These are phyloP conservation scores for Tolypocladium ophioglossoides DNA, from an alignment of 2,329 filamentous ascomycete genomes.

Conservation along the genomic window DNA sequence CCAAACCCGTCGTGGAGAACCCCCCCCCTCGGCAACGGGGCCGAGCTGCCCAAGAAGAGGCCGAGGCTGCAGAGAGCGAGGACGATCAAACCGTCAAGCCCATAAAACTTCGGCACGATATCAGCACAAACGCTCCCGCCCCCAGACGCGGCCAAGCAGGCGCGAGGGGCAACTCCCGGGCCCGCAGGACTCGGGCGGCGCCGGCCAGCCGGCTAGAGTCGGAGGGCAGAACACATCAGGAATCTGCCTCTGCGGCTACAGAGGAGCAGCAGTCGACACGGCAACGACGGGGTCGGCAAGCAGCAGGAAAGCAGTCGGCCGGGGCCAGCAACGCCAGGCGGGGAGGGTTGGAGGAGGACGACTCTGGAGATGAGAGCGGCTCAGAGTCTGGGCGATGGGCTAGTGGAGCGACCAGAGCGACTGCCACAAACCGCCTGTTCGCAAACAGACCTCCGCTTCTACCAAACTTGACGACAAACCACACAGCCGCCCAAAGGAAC, in stretches of 20 bases:
- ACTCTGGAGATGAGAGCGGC: neutral
- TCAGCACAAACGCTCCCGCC: neutral
- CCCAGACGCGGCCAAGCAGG: neutral
- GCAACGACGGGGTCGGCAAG: neutral
- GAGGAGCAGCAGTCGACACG: neutral
- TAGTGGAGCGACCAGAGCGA: neutral
- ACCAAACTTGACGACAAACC: neutral
- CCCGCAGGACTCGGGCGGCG: neutral
- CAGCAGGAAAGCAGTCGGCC: neutral
- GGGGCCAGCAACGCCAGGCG: neutral
- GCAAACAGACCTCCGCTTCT: neutral
- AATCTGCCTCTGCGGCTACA: neutral
- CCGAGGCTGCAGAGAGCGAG: neutral
- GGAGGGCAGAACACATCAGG: neutral
- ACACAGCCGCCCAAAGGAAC: neutral
- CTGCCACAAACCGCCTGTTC: neutral
- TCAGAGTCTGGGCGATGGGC: constrained; percentile 6
- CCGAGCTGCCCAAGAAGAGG: neutral
- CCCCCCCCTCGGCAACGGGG: neutral
- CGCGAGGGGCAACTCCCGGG: neutral
- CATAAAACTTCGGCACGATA: neutral
- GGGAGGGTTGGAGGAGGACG: neutral
- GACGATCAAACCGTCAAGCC: neutral
- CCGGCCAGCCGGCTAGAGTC: neutral
- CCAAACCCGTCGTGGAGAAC: neutral